These are phyloP conservation scores for Knufia petricola DNA, from an alignment of 2,329 filamentous ascomycete species.

Conservation along the genomic window DNA sequence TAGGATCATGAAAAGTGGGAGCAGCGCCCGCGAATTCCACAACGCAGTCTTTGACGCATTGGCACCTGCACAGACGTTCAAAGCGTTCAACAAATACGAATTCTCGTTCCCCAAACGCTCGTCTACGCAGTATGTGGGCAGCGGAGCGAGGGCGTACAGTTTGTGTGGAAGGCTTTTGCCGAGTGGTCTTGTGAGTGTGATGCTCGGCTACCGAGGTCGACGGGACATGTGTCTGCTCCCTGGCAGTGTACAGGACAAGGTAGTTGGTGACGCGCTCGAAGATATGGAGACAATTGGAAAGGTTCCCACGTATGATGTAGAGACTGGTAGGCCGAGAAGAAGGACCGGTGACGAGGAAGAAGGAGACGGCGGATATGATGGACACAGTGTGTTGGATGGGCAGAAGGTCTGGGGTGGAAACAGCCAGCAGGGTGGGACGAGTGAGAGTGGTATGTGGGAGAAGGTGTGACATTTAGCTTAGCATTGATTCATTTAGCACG, in stretches of 20 bases:
- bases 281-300: constrained; percentile 14
- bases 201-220: constrained; percentile 65
- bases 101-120: constrained; percentile 40
- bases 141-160: constrained; percentile 75
- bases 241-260: neutral
- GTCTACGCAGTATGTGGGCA: constrained; percentile 65
- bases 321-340: constrained; percentile 5
- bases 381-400: neutral
- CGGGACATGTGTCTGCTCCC: constrained; percentile 34
- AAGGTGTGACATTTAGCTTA: constrained; percentile 15
- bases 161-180: constrained; percentile 77
- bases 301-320: constrained; percentile 9
- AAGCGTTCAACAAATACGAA: constrained; percentile 36
- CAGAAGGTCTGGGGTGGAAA: constrained; percentile 1
- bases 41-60: constrained; percentile 85
- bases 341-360: neutral
- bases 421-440: neutral
- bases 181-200: constrained; percentile 71
- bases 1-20: constrained; percentile 44
- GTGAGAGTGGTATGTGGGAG: constrained; percentile 23
- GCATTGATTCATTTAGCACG: neutral
- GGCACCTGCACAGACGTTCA: constrained; percentile 38
- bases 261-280: constrained; percentile 14
- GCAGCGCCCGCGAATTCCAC: constrained; percentile 68
- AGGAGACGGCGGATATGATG: neutral